phyloP scores from a whole-genome alignment of 2,329 filamentous ascomycete genomes.

The Phoma sp. region DNA sequence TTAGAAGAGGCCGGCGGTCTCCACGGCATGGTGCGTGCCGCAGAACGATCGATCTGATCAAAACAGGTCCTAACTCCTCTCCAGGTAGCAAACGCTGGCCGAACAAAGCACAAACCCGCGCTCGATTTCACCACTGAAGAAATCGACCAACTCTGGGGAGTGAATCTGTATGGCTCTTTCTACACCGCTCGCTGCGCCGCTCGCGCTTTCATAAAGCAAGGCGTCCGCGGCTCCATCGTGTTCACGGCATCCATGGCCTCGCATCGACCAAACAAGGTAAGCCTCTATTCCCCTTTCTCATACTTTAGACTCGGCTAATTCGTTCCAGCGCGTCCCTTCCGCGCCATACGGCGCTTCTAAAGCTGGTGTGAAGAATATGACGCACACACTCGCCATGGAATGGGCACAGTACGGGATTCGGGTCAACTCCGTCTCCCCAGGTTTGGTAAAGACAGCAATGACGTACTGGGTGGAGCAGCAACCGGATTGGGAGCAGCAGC shows the following conservation, averaged over 20 bases:
- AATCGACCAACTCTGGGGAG: constrained; percentile 54
- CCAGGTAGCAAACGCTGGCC: constrained; percentile 56
- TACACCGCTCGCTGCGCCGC: constrained; percentile 54
- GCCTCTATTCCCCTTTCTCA: not conserved
- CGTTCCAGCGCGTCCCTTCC: constrained; percentile 41
- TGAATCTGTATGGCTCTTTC: constrained; percentile 58
- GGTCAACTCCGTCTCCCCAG: constrained; percentile 49
- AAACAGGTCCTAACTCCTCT: too few relatives aligned
- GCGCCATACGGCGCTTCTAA: constrained; percentile 55
- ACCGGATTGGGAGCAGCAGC: constrained; percentile 64
- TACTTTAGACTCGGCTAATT: not conserved
- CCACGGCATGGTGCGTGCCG: constrained; percentile 52
- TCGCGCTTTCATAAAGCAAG: constrained; percentile 55
- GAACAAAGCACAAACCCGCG: constrained; percentile 61
- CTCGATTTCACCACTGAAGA: constrained; percentile 60
- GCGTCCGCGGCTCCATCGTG: constrained; percentile 55
- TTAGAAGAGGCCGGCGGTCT: constrained; percentile 53
- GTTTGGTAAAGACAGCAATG: constrained; percentile 50
- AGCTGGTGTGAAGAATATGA: constrained; percentile 55
- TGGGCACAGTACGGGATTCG: constrained; percentile 50
- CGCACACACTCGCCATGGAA: constrained; percentile 52
- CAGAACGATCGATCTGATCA: too few relatives aligned
- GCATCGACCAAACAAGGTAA: constrained; percentile 55
- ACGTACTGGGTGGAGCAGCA: constrained; percentile 58
- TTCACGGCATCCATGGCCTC: constrained; percentile 59